Evolutionary conservation across 495 filamentous ascomycete species (phyloP), one percentile per base, ranked within the genome.

Genomic region (Penicillium canariense): DNA sequence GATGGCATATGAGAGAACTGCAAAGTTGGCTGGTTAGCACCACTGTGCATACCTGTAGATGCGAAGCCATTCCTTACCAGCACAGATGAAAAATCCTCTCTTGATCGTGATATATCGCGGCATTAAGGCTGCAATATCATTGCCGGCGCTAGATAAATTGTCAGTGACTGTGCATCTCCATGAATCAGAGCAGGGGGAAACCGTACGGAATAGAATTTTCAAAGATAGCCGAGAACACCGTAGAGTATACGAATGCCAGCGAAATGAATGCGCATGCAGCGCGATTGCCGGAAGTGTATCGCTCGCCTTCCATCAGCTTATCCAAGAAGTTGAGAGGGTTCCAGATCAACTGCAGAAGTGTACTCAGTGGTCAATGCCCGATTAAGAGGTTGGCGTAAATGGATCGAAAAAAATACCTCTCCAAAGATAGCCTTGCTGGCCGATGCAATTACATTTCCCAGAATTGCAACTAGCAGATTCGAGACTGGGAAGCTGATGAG

Each of bases 401-500:
- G n/a, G n/a, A n/a, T n/a, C 15, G 0, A 18, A 12, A 17, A 38
- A 17, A 5, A 7, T 38, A 38, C 34, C 34, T 38, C 34, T 38
- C 34, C 34, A 38, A 38, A 38, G 12, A 38, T 38, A 5, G 15
- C 15, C 34, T 38, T 38, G 10, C 34, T 38, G 5, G 34, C 14
- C 5, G 34, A 18, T 18, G 34, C 34, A 38, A 38, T 68, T 0
- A 68, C 36, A 50, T 63, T 63, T 2, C 62, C 57, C 15, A 66
- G 20, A 27, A 68, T 45, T 1, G 55, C 60, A 17, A 69, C 46
- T 9, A 66, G 25, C n/a, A 71, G 46, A 31, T 66, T 68, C 2
- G 70, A 61, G 1, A 72, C 2, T 0, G 69, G 68, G 38, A 74
- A 71, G 48, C 70, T 68, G 38, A 74, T 15, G 5, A 70, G 28